A percentile compares a stretch with the other conserved stretches of the same genome.
Evolutionary conservation across 768 basidiomycete species (phyloP).

Genomic region (Mycena vulgaris): DNA sequence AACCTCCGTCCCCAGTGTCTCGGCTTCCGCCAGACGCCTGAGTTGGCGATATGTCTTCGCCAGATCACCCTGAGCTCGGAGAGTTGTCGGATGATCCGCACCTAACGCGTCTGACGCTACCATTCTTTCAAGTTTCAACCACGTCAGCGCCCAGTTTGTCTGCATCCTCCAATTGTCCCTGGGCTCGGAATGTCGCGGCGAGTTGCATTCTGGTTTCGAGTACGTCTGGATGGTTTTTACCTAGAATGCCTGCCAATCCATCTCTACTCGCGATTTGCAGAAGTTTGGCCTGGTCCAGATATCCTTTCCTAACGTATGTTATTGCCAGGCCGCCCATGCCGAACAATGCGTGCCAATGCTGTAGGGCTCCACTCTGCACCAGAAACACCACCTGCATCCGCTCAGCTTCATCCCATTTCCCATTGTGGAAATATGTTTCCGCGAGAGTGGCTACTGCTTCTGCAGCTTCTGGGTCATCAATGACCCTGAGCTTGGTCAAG

Average conservation of each 20-base stretch:
- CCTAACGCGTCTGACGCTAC: not conserved
- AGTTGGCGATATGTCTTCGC: not conserved
- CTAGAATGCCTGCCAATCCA: not conserved
- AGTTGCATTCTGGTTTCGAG: not conserved
- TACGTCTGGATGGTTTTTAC: not conserved
- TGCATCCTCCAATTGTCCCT: not conserved
- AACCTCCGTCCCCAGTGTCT: not conserved
- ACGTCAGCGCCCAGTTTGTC: not conserved
- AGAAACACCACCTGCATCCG: too few relatives aligned
- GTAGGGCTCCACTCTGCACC: too few relatives aligned
- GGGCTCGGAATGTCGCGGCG: not conserved
- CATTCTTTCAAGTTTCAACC: not conserved
- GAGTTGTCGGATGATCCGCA: not conserved
- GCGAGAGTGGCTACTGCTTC: too few relatives aligned
- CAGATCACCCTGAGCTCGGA: not conserved
- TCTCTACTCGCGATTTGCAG: not conserved
- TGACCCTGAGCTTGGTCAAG: too few relatives aligned
- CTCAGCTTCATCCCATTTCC: too few relatives aligned
- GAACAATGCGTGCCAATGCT: too few relatives aligned
- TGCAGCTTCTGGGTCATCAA: too few relatives aligned
- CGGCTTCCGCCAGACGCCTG: not conserved
- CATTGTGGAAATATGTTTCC: too few relatives aligned
- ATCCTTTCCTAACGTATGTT: too few relatives aligned
- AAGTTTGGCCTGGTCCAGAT: too few relatives aligned
- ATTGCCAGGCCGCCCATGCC: too few relatives aligned